phyloP scores from a whole-genome alignment of 2,329 filamentous ascomycete genomes.

The Trichoderma guizhouense region DNA sequence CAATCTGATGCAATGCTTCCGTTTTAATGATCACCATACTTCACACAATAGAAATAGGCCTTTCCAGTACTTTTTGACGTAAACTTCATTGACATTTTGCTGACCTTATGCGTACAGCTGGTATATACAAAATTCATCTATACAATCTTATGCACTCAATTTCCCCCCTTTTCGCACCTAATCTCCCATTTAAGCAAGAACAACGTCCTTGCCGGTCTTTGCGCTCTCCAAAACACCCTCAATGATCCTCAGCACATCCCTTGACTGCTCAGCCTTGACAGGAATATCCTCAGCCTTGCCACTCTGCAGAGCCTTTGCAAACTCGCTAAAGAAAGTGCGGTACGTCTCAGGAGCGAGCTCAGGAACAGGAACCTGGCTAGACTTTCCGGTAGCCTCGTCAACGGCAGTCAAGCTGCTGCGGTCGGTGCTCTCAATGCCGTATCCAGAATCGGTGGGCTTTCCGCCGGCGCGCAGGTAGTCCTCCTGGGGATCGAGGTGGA shows the following conservation, averaged over 20 bases:
- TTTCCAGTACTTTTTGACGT: not conserved
- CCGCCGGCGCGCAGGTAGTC: constrained; percentile 65
- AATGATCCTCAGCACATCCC: constrained; percentile 52
- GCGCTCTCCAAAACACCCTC: constrained; percentile 52
- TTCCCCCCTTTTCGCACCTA: not conserved
- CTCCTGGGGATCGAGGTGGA: constrained; percentile 69
- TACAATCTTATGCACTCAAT: not conserved
- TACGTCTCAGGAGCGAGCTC: constrained; percentile 67
- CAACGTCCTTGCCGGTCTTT: constrained; percentile 44
- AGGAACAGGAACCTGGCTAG: constrained; percentile 49
- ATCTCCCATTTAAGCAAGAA: not conserved
- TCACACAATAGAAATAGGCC: not conserved
- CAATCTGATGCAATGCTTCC: not conserved
- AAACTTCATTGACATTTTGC: not conserved
- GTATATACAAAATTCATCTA: not conserved
- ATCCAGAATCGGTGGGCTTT: constrained; percentile 58
- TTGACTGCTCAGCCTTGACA: constrained; percentile 50
- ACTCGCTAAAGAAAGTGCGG: constrained; percentile 59
- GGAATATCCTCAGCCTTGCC: constrained; percentile 51
- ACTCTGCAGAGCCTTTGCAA: constrained; percentile 46
- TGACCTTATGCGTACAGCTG: not conserved
- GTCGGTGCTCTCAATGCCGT: constrained; percentile 61
- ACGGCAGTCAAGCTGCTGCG: constrained; percentile 59
- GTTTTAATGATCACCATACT: not conserved
- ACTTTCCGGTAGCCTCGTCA: constrained; percentile 44